Evolutionary conservation across 306 rosid genomes (phyloP), one percentile per base, ranked within the genome.

Genomic region (Gynostemma pentaphyllum): DNA sequence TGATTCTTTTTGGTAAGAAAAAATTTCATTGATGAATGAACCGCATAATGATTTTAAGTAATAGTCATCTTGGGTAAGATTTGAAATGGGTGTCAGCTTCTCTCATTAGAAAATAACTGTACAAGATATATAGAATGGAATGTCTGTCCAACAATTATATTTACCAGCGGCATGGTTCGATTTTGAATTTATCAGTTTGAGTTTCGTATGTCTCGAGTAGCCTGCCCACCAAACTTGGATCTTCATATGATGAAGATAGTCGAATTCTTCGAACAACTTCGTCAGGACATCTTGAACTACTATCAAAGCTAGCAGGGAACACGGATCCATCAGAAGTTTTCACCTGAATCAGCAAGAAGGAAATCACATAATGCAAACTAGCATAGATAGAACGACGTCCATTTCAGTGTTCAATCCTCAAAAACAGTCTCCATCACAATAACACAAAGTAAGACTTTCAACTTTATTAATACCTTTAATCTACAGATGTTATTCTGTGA

Each of bases 91-190:
- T 39, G 44, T 8, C 44, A 7, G 12, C 44, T 39, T 5, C 8
- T 39, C 44, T 39, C 11, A 39, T 39, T 14, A 7, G 44, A 39
- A 39, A 39, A 39, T 39, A 10, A 39, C 44, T 39, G 44, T 34
- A 9, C 4, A 1, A n/a, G n/a, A n/a, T n/a, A n/a, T n/a, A n/a
- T n/a, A n/a, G n/a, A n/a, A n/a, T n/a, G n/a, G n/a, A n/a, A n/a
- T n/a, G 39, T 34, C 39, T 34, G 39, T 34, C 14, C 44, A 69
- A 26, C 40, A 79, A 68, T 46, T 3, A 26, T 60, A 62, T 46
- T 77, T 85, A 91, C 98, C 98, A 91, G 85, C 74, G 3, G 70
- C 86, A 85, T 40, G 96, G 82, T 40, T 87, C 85, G 37, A 91
- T 86, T 79, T 56, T 70, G 67, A 88, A 91, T 67, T 41, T 73